phyloP scores from a whole-genome alignment of 2,329 filamentous ascomycete genomes.

The Bipolaris gigantea region DNA sequence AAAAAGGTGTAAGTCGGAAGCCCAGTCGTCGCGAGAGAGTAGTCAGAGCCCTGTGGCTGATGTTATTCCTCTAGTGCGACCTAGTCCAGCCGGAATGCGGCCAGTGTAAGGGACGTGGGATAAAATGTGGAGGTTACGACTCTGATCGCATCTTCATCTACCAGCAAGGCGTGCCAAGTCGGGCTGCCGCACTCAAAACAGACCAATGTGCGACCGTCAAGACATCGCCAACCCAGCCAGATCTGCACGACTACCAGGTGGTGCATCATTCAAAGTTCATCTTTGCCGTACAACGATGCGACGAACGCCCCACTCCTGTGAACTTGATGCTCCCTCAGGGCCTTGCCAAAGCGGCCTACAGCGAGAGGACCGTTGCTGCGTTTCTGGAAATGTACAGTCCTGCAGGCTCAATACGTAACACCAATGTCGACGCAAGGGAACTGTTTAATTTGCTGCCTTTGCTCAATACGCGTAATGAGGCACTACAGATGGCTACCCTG shows the following conservation, averaged over 20 bases:
- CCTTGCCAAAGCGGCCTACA: constrained; percentile 28
- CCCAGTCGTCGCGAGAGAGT: not conserved
- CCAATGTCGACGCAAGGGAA: constrained; percentile 12
- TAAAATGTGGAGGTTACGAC: constrained; percentile 66
- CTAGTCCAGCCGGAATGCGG: constrained; percentile 62
- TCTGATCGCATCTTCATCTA: constrained; percentile 64
- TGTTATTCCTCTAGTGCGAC: constrained; percentile 55
- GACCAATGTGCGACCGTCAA: not conserved
- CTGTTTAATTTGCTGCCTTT: constrained; percentile 21
- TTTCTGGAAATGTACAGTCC: constrained; percentile 30
- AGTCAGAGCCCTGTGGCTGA: constrained; percentile 1
- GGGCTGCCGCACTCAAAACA: not conserved
- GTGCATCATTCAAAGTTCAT: constrained; percentile 1
- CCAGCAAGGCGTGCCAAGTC: constrained; percentile 11
- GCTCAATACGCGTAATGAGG: constrained; percentile 27
- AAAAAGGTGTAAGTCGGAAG: constrained; percentile 57
- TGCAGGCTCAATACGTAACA: constrained; percentile 4
- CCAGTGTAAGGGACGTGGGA: constrained; percentile 61
- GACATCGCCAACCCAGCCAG: constrained; percentile 4
- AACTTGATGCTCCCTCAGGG: constrained; percentile 14
- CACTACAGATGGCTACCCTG: constrained; percentile 27
- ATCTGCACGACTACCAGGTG: constrained; percentile 3
- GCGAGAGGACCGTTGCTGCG: constrained; percentile 23
- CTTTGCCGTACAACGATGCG: not conserved
- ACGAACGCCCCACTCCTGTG: not conserved